Conservation (phyloP, 331 rosid genomes). For the Arachis monticola region DNA sequence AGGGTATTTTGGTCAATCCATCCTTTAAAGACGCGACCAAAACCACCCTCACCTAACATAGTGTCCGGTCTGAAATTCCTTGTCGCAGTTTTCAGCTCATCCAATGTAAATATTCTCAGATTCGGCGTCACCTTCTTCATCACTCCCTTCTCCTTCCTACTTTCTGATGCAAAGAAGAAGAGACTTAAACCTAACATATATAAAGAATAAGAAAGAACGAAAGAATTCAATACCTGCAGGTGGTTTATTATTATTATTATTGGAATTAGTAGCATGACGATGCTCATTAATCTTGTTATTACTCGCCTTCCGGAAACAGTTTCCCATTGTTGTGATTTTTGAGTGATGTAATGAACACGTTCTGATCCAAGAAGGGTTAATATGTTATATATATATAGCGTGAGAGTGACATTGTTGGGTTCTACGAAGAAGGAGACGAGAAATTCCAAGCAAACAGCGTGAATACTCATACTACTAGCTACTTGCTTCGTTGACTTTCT, state of each 20-base stretch:
- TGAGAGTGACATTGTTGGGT: constrained; percentile 1
- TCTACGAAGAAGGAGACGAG: constrained; percentile 51
- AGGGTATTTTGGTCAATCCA: constrained; percentile 68
- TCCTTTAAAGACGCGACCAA: constrained; percentile 90
- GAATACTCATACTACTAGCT: not conserved
- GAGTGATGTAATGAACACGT: not conserved
- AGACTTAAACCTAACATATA: no score
- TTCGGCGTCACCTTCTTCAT: constrained; percentile 18
- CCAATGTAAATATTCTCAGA: constrained; percentile 54
- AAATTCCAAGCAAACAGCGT: constrained; percentile 42
- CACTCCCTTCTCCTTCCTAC: not conserved
- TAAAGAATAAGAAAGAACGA: no score
- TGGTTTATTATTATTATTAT: constrained; percentile 4
- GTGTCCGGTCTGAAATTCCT: constrained; percentile 75
- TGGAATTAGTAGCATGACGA: constrained; percentile 3
- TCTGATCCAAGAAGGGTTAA: not conserved
- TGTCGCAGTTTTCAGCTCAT: constrained; percentile 78
- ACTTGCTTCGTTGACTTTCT: constrained; percentile 17
- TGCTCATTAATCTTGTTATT: not conserved
- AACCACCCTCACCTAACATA: constrained; percentile 87
- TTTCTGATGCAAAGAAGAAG: not conserved
- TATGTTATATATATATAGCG: not conserved
- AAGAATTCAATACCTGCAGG: not conserved
- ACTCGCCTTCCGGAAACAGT: constrained; percentile 44
- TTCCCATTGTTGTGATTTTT: constrained; percentile 52